Percentiles rank a stretch among this genome's conserved stretches.
These are phyloP conservation scores for Diaporthe vaccinii DNA, from an alignment of 2,329 filamentous ascomycete species.

Conservation along the genomic window DNA sequence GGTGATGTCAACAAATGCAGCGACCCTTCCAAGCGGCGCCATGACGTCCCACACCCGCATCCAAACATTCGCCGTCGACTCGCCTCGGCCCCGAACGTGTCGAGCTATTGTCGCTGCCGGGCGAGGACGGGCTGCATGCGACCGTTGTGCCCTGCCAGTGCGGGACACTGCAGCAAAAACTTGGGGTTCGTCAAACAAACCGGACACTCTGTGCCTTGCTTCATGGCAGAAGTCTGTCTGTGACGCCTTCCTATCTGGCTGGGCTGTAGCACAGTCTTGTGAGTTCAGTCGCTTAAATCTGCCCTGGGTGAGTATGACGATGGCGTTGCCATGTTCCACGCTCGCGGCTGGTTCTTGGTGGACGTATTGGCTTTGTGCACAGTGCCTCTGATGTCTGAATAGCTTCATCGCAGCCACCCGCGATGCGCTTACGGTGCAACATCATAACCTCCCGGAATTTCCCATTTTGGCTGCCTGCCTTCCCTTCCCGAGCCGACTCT, in stretches of 20 bases:
- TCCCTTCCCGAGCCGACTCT: not conserved
- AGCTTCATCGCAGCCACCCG: conserved; percentile 26
- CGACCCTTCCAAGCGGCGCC: not conserved
- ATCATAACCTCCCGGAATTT: not conserved
- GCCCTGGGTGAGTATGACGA: conserved; percentile 2
- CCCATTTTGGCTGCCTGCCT: not conserved
- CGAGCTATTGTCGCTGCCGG: conserved; percentile 19
- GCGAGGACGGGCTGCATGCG: conserved; percentile 6
- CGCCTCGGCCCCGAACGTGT: conserved; percentile 22
- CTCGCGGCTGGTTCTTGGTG: not conserved
- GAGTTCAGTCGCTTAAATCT: not conserved
- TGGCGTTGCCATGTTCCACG: not conserved
- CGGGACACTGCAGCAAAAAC: conserved; percentile 10
- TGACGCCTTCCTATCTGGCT: not conserved
- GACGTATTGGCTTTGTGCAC: not conserved
- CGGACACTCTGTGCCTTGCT: not conserved
- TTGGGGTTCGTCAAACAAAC: conserved; percentile 15
- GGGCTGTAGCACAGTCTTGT: not conserved
- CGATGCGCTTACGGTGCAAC: not conserved
- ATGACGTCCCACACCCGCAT: not conserved
- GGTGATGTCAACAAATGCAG: conserved; percentile 27
- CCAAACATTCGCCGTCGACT: not conserved
- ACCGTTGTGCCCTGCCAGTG: not conserved
- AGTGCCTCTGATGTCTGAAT: conserved; percentile 28
- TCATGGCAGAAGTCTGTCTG: not conserved